Base-by-base conservation (phyloP, 495 filamentous ascomycete species). In the Coniosporium apollinis region DNA sequence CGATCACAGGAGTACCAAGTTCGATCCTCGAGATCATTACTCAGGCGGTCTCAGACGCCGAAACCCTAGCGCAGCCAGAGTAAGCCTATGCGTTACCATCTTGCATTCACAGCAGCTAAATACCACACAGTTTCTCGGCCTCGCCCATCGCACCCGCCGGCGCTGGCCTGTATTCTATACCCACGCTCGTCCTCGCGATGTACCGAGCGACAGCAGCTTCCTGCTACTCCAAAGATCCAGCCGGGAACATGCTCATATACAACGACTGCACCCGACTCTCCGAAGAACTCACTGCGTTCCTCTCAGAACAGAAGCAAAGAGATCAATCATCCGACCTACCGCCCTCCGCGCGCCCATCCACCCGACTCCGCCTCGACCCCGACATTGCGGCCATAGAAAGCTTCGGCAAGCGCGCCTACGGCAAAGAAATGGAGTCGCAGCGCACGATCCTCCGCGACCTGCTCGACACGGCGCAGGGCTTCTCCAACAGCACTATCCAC, bases 231-330 rank as follows among this genome's bases (percentile, higher is more conserved):
- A 62, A 64, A 15, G 62, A 74, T 24, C 54, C 59, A 14, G 69
- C 74, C 18, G 83, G 83, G 3, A 82, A 79, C 47, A 89, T 94
- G 81, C 83, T 78, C 43, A 65, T 94, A 28, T 99, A 96, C 54
- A 96, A 99, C 47, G 89, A 99, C 51, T 72, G 79, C 32, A 60
- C 69, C 18, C 86, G 82, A 46, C 66, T 97, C 2, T 67, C 82
- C 0, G 74, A 80, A 36, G 62, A 67, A 21, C 67, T 96, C n/a
- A 59, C 62, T n/a, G 56, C 70, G 9, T 61, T 82, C 29, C 45
- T 63, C 0, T 50, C 60, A 7, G 51, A 71, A n/a, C 55, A 61
- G 34, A 44, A 51, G 14, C 57, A 61, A 15, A 54, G 70, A 57
- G 65, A 63, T 59, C 42, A 35, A 37, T 18, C 60, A 57, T 33